Evolutionary conservation across 176 grass and related monocot genomes (phyloP), one percentile per base, ranked within the genome.

Genomic region (Lolium perenne): DNA sequence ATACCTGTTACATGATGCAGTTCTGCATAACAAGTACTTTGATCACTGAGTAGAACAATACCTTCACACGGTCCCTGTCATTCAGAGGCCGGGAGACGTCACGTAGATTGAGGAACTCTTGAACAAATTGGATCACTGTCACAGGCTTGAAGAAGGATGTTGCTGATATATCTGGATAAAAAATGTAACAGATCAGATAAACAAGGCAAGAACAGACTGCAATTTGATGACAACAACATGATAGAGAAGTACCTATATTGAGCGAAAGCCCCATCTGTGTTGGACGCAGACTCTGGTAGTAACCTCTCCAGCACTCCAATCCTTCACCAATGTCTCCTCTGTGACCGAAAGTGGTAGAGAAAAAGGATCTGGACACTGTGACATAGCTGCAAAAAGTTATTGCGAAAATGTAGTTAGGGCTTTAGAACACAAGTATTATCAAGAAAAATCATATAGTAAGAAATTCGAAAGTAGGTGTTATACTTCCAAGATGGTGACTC

Each of bases 291-390:
- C 95, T 98, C 90, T 98, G 95, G 68, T 95, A 98, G 74, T 92
- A 98, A 11, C 93, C 95, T 59, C 92, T 94, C 96, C 96, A 95
- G 71, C 88, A 95, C 85, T 98, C 96, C 51, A 98, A 73, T 25
- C 93, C 96, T 63, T 92, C 90, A 21, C 91, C 91, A 82, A 98
- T 94, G 47, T 94, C 86, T 14, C 78, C 41, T 77, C 51, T 76
- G 63, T 91, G 80, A 32, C 88, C 88, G 80, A 95, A 95, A 7
- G 13, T 47, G 4, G 93, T 87, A 71, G 93, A 98, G 78, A 94
- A 98, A 81, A 98, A 98, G 45, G 93, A 95, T 77, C 91, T 88
- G 29, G 86, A 92, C 20, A 93, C 85, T 35, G 90, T 87, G 35
- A 91, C 88, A 85, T 98, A 95, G 29, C 91, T 98, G 83, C 73